Base-by-base conservation (phyloP, 768 basidiomycete genomes). In the Kwoniella sp. region DNA sequence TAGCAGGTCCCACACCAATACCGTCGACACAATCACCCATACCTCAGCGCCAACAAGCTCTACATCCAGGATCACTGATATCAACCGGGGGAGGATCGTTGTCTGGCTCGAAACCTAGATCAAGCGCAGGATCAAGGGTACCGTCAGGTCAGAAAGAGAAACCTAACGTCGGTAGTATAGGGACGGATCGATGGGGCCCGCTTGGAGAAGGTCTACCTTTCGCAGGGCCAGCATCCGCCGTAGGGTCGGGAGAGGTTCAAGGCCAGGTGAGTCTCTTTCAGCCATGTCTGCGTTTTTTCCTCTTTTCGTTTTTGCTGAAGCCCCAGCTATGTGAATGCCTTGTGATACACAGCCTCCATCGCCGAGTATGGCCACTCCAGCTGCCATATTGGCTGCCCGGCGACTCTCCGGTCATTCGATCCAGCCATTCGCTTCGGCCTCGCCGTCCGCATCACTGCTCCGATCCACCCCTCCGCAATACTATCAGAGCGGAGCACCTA, bases 201-300 rank as follows among this genome's bases (percentile, higher is more conserved):
- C 48, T 79, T 0, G 74, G 57, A 9, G 77, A 75, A 47, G 74
- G 70, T 17, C 53, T 79, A 25, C 79, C 79, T 12, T 80, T 80
- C 57, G 78, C 76, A 41, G 62, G 65, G 29, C 56, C 55, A 29
- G 47, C 58, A 26, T 45, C 62, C 23, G 31, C 25, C 4, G 34
- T 50, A 23, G 38, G 55, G 17, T 55, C 56, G 29, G 55, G 45
- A 17, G 63, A 65, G 4, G 28, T 3, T 20, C 23, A 22, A 25
- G 26, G 63, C 31, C 63, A 58, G 58, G 58, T 58, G 29, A 58
- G 47, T 58, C 15, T 20, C 15, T 20, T 8, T 13, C 22, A 56
- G 17, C 7, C 7, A 17, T 20, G 5, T 17, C 47, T 48, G 15
- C 50, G 50, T 25, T 23, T 8, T 51, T 17, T 7, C 41, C 41